A percentile compares a stretch with the other conserved stretches of the same genome.
These are phyloP conservation scores for Anisodus tanguticus DNA, from an alignment of 257 asterid genomes.

Conservation along the genomic window DNA sequence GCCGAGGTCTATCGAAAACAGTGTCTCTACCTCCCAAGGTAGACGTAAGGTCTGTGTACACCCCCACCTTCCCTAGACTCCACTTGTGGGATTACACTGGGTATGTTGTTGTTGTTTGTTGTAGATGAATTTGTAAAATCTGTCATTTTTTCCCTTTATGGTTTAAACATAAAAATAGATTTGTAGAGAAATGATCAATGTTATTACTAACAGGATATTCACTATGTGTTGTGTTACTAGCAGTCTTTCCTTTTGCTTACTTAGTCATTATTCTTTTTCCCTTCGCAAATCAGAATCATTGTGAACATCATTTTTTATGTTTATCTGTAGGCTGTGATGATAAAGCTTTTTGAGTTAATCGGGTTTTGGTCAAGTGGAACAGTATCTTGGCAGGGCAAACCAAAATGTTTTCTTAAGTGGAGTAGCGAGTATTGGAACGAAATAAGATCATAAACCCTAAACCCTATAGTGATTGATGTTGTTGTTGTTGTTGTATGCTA, in stretches of 20 bases:
- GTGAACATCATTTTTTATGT: not conserved
- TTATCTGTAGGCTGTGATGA: conserved; percentile 19
- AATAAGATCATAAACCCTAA: not conserved
- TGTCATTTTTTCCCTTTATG: not conserved
- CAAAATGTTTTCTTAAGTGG: not conserved
- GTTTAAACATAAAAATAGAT: no score
- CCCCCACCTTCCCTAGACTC: no score
- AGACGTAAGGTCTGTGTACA: no score
- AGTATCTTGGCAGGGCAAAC: not conserved
- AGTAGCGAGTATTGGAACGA: not conserved
- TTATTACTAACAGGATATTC: not conserved
- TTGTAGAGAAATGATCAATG: no score
- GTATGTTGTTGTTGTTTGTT: no score
- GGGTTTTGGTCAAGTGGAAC: not conserved
- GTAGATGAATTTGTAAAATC: not conserved
- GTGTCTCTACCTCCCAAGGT: no score
- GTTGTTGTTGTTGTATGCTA: not conserved
- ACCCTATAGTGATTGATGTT: no score
- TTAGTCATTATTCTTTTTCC: not conserved
- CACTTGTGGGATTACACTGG: no score
- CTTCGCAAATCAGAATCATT: not conserved
- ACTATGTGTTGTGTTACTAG: no score
- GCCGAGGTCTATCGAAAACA: no score
- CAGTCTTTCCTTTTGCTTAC: not conserved
- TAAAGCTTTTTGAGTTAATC: not conserved